Base-by-base conservation (phyloP, 2,329 filamentous ascomycete genomes). In the Beauveria asiatica region DNA sequence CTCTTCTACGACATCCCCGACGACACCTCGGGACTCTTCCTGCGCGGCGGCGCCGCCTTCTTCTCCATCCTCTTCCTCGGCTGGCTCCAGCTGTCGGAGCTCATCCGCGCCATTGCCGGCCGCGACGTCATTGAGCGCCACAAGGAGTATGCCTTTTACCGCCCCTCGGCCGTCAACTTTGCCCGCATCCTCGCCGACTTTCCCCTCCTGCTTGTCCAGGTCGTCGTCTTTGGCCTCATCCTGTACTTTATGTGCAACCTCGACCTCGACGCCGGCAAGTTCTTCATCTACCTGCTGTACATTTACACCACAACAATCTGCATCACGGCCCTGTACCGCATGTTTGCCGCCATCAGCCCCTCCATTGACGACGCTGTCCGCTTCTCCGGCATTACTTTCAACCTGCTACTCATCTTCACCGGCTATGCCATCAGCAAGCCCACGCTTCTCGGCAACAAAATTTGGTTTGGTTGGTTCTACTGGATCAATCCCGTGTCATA, bases 221-320 rank as follows among this genome's bases (percentile, higher is more conserved):
- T 85, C 1, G 76, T 86, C 63, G 74, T 83, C n/a, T 92, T 90
- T 74, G 86, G 88, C 62, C 50, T 89, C 42, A 79, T 84, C 16
- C 74, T 92, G 54, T 93, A 92, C 74, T 92, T 92, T 72, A 85
- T 92, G 85, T 83, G 84, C 0, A 83, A 85, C 53, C 78, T 93
- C 5, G 81, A 86, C 61, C 76, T 85, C 53, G 79, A 83, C 49
- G 80, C 86, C 0, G 83, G 83, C 58, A 80, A 86, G 33, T 88
- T 87, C 70, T 88, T 85, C 71, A 84, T 85, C 58, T 87, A 83
- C 70, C 78, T 85, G 67, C 70, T 87, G 11, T 83, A 87, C 64
- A 80, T 82, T 1, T 85, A 83, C 66, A 73, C 78, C 25, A 77
- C 77, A 5, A 84, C 79, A 1, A 75, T 86, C 11, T 75, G 76